Evolutionary conservation across 345 rosid species (phyloP), one percentile per base, ranked within the genome.

Genomic region (Eutrema yunnanense): DNA sequence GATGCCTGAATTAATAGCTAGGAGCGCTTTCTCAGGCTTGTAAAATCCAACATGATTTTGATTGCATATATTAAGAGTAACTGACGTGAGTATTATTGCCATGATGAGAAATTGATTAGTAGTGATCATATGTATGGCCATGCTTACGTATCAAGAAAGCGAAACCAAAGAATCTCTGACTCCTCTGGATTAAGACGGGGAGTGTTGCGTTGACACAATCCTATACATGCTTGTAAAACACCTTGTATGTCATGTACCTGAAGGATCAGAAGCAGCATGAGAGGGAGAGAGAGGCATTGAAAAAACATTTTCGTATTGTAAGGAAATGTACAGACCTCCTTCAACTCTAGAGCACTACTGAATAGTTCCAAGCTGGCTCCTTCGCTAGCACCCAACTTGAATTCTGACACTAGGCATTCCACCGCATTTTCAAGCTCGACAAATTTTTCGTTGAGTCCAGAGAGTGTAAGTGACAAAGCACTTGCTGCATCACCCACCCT

Each of bases 401-500:
- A 3, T 34, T 72, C 73, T 69, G 89, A 73, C 70, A 85, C 62
- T 33, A 59, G 62, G 65, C 70, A 73, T 69, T 38, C 78, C 52
- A 92, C 86, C 11, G 85, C 85, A 71, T 69, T 34, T 67, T 90
- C 96, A 56, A 95, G 98, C 78, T 82, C 81, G 19, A 65, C 49
- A 79, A 88, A 87, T 76, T 90, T 90, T 65, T 88, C 86, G 65
- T 83, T 47, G 79, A 95, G 96, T 62, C 87, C 82, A 79, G 96
- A 84, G 60, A 95, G 90, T 52, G 88, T 82, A 50, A 95, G 96
- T 41, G 86, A 82, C 73, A 95, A 93, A 75, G 99, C 98, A 77
- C 88, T 90, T 63, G 96, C 96, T 10, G 86, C 99, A 83, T 95
- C 99, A 79, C 99, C 99, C 58, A 95, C 99, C 78, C 99, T 90